Conservation (phyloP, 768 basidiomycete species). For the Suillus clintonianus region DNA sequence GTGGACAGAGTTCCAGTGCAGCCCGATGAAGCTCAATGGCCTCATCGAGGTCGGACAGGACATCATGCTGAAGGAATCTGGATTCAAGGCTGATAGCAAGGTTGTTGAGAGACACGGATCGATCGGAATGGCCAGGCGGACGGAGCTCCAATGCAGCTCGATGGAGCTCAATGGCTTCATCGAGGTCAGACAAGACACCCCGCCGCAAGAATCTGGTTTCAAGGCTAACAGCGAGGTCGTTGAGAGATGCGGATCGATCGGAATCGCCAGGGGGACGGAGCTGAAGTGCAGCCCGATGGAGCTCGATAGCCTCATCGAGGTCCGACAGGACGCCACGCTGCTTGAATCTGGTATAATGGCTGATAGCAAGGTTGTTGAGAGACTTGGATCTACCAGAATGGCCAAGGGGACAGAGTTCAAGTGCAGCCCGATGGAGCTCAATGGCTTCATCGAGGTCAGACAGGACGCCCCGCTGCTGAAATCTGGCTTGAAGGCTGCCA, state of each 20-base stretch:
- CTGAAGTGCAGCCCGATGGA: conserved; percentile 5
- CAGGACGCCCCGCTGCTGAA: not conserved
- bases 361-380: not conserved
- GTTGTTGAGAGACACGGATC: conserved; percentile 5
- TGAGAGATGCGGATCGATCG: conserved; percentile 4
- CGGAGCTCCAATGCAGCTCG: not conserved
- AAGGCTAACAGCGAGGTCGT: conserved; percentile 6
- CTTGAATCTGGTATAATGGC: not conserved
- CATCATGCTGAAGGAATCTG: not conserved
- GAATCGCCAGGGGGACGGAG: conserved; percentile 11
- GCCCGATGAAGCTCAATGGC: not conserved
- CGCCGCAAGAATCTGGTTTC: conserved; percentile 7
- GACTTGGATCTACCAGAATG: not conserved
- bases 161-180: conserved; percentile 14
- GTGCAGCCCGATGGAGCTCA: conserved; percentile 1
- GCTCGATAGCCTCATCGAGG: conserved; percentile 12
- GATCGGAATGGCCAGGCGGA: conserved; percentile 2
- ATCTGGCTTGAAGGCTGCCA: not conserved
- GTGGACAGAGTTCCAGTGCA: not conserved
- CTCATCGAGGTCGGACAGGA: not conserved
- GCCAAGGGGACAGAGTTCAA: not conserved
- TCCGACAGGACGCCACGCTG: not conserved
- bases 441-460: not conserved
- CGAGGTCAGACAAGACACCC: conserved; percentile 8
- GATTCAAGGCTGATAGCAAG: conserved; percentile 2